Conservation (phyloP, 73 alveolate species). For the Uronychia setigera region DNA sequence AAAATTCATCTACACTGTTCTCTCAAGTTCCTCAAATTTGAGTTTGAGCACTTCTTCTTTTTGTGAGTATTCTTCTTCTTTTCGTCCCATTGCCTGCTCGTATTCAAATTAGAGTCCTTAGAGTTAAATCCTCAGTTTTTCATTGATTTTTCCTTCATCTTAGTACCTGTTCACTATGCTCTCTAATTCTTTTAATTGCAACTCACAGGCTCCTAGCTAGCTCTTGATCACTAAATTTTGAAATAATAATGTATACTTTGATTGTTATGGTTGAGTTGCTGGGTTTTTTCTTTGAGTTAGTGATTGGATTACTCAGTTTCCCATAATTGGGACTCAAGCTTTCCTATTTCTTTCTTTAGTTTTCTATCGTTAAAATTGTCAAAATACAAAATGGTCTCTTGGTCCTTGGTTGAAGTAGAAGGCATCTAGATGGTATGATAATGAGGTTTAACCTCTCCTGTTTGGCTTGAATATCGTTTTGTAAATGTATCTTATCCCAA, state of each 20-base stretch:
- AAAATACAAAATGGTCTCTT: no score
- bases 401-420: no score
- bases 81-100: neutral
- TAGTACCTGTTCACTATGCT: neutral
- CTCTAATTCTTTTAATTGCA: neutral
- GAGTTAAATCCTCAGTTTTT: neutral
- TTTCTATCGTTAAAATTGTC: neutral
- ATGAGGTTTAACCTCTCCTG: no score
- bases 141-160: neutral
- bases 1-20: neutral
- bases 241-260: no score
- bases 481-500: no score
- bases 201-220: no score
- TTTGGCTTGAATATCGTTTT: no score
- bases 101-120: neutral
- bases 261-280: no score
- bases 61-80: neutral
- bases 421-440: no score
- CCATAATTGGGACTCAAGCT: neutral
- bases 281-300: neutral
- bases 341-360: neutral
- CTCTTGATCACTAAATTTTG: no score
- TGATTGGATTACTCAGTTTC: neutral
- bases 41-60: neutral
- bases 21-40: neutral